phyloP scores from a whole-genome alignment of 805 yeast species.

The Saccharomycopsis sp. region DNA sequence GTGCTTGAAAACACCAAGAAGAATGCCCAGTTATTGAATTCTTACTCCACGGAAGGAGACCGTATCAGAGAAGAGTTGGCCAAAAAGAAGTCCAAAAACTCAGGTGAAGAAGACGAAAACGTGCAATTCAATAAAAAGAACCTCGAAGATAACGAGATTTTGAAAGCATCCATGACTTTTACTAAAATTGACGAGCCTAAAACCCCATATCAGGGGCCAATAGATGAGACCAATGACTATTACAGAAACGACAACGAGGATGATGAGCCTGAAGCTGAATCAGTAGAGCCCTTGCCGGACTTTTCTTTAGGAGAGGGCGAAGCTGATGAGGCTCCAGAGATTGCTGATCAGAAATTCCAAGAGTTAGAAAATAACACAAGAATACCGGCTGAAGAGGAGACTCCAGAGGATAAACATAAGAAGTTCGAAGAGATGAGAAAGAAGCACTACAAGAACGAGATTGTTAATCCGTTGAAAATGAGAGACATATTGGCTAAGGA shows the following conservation, averaged over 20 bases:
- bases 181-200: constrained; percentile 89
- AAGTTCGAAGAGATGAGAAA: constrained; percentile 75
- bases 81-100: constrained; percentile 30
- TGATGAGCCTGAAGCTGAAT: constrained; percentile 25
- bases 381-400: constrained; percentile 23
- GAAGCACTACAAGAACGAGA: constrained; percentile 61
- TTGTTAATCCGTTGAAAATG: constrained; percentile 36
- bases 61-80: constrained; percentile 41
- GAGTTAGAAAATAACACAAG: constrained; percentile 40
- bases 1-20: constrained; percentile 74
- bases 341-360: constrained; percentile 20
- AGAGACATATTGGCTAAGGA: constrained; percentile 21
- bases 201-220: constrained; percentile 91
- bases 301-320: constrained; percentile 57
- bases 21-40: constrained; percentile 51
- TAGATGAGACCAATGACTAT: constrained; percentile 66
- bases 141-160: constrained; percentile 48
- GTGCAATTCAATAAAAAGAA: constrained; percentile 85
- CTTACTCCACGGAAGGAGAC: constrained; percentile 36
- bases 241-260: constrained; percentile 66
- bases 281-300: constrained; percentile 32
- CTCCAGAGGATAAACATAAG: constrained; percentile 39
- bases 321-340: constrained; percentile 27
- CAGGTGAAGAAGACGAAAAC: constrained; percentile 34
- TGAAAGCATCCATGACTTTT: constrained; percentile 33